Evolutionary conservation across 2,329 filamentous ascomycete species (phyloP), one percentile per base, ranked within the genome.

Genomic region (Sarocladium brachiariae): DNA sequence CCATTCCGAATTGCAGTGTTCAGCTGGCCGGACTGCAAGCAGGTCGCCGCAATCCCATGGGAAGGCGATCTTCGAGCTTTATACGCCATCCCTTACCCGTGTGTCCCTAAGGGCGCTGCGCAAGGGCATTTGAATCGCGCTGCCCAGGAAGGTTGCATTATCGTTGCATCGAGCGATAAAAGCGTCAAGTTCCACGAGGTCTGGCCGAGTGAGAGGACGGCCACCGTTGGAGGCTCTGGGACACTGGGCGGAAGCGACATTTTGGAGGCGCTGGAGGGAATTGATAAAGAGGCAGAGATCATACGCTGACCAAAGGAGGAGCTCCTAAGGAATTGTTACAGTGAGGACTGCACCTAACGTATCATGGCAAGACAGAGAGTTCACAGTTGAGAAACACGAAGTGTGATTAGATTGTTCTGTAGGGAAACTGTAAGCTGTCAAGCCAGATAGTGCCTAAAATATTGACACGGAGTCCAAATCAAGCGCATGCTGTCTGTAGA

Each of bases 101-200:
- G 68, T 34, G 65, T 66, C 1, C 68, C 69, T 2, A 55, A 57
- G 13, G 64, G 66, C 30, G 57, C 55, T 35, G 60, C 57, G 58
- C 50, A 43, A 55, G 55, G 39, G 52, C 60, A 19, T 58, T 58
- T 49, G 47, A 55, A 52, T 41, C 58, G 53, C 54, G 59, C 49
- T 37, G 57, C 51, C 52, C 62, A 63, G 53, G 69, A 74, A 61
- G 69, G 58, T 0, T 95, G 90, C 63, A 84, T 99, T 57, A 87
- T 96, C 16, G 86, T 99, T 50, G 92, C 91, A 14, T 87, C 89
- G 38, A 96, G 90, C 62, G 91, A 97, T 67, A 85, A 89, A 63
- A 95, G 82, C 58, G 86, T 97, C 66, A 93, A 93, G 63, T 97
- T 97, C 61, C 90, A 97, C 65, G 91, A 97, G 69, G 83, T 99